These are phyloP conservation scores for Lagenidium giganteum DNA, from an alignment of 352 stramenopile species.

Conservation along the genomic window DNA sequence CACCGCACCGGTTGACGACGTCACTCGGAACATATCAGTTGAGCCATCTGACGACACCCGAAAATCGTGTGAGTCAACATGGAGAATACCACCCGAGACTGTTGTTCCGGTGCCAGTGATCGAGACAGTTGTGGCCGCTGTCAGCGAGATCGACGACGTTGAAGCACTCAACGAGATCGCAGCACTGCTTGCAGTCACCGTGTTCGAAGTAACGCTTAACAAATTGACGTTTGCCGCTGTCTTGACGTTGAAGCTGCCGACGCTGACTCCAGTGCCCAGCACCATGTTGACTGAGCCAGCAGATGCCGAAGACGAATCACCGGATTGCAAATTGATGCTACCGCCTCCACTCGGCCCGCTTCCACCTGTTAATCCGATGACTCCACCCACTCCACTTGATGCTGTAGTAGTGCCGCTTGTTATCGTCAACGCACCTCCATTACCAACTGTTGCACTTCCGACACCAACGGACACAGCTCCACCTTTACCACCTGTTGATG, in stretches of 20 bases:
- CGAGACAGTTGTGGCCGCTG: conserved; percentile 24
- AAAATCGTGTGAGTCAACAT: conserved; percentile 37
- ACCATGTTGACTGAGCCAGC: conserved; percentile 36
- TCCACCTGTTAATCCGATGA: conserved; percentile 33
- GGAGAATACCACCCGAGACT: conserved; percentile 32
- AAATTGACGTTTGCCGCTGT: conserved; percentile 21
- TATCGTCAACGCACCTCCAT: conserved; percentile 28
- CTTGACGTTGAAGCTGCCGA: conserved; percentile 29
- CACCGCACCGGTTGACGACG: background rate
- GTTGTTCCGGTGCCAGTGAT: conserved; percentile 39
- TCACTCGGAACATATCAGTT: conserved; percentile 3
- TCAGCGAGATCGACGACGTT: conserved; percentile 34
- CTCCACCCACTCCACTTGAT: conserved; percentile 24
- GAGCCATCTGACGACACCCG: conserved; percentile 5
- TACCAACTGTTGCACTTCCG: conserved; percentile 5
- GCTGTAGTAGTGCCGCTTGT: conserved; percentile 33
- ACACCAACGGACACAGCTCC: conserved; percentile 22
- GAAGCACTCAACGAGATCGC: conserved; percentile 37
- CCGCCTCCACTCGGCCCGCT: conserved; percentile 25
- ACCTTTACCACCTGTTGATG: conserved; percentile 26
- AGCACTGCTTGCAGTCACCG: conserved; percentile 24
- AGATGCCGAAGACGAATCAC: conserved; percentile 22
- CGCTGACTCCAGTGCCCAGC: conserved; percentile 9
- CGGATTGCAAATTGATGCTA: conserved; percentile 25
- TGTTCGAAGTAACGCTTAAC: conserved; percentile 27